A percentile compares a stretch with the other conserved stretches of the same genome.
These are phyloP conservation scores for Juncus effusus DNA, from an alignment of 176 grass and related monocot genomes.

Conservation along the genomic window DNA sequence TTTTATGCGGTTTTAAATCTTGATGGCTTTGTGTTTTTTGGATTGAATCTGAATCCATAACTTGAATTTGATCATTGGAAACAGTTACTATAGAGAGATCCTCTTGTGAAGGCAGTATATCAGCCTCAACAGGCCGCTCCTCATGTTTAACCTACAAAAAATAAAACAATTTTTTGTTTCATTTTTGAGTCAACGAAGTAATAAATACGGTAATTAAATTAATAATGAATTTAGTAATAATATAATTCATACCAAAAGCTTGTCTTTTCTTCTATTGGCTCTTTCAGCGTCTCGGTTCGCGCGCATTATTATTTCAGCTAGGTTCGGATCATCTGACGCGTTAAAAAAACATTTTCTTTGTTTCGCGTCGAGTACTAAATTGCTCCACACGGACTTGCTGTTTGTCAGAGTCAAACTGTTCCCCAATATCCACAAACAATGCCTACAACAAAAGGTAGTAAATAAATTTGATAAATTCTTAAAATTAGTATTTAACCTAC, in stretches of 20 bases:
- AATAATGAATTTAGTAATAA: not conserved
- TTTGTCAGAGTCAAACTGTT: constrained; percentile 38
- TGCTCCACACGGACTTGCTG: constrained; percentile 42
- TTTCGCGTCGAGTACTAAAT: constrained; percentile 45
- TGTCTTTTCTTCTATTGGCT: not conserved
- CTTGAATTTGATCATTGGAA: not conserved
- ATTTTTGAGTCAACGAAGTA: not conserved
- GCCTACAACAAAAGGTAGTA: constrained; percentile 27
- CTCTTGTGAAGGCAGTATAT: not conserved
- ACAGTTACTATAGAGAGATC: not conserved
- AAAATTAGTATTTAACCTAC: not conserved
- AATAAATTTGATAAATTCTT: not conserved
- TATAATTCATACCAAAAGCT: constrained; percentile 5
- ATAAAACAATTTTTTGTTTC: not conserved
- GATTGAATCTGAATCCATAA: not conserved
- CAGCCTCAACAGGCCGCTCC: not conserved
- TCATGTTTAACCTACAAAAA: not conserved
- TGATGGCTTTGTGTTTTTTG: not conserved
- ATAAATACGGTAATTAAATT: not conserved
- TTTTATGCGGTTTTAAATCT: not conserved
- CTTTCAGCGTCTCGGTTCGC: constrained; percentile 34
- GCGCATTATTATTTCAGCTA: constrained; percentile 23
- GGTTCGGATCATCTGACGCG: constrained; percentile 31
- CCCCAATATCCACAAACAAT: constrained; percentile 57
- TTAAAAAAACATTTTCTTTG: constrained; percentile 37